Conservation (phyloP, 495 filamentous ascomycete species). For the Talaromyces proteolyticus region DNA sequence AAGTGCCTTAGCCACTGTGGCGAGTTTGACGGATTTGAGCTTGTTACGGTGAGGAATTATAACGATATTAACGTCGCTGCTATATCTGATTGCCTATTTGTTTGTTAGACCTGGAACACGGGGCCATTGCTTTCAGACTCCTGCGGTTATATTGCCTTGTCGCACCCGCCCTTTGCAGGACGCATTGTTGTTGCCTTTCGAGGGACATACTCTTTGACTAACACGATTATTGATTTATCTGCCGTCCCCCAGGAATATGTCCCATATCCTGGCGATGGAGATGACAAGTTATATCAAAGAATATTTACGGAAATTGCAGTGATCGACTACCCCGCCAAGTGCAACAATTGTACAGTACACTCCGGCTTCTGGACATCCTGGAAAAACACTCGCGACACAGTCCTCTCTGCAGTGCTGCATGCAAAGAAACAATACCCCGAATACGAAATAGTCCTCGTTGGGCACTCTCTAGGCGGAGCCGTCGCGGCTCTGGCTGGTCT, state of each 20-base stretch:
- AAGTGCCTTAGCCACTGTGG: slow-evolving; percentile 74
- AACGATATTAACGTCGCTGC: background rate
- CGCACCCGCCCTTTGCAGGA: slow-evolving; percentile 52
- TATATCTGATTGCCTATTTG: background rate
- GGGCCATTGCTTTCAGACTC: slow-evolving; percentile 82
- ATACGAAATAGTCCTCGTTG: slow-evolving; percentile 72
- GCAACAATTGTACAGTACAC: slow-evolving; percentile 85
- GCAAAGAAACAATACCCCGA: slow-evolving; percentile 55
- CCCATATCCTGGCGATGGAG: slow-evolving; percentile 64
- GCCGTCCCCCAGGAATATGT: slow-evolving; percentile 85
- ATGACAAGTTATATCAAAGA: too few relatives aligned
- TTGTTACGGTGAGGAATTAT: slow-evolving; percentile 52
- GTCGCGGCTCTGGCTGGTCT: slow-evolving; percentile 83
- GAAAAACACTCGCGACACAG: slow-evolving; percentile 58
- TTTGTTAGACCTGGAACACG: slow-evolving; percentile 74
- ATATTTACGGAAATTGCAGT: too few relatives aligned
- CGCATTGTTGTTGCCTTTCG: slow-evolving; percentile 89
- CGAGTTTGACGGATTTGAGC: slow-evolving; percentile 72
- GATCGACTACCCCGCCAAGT: slow-evolving; percentile 28
- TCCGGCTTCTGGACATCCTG: slow-evolving; percentile 83
- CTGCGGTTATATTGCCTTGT: slow-evolving; percentile 88
- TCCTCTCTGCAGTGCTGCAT: slow-evolving; percentile 53
- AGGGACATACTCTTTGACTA: slow-evolving; percentile 88
- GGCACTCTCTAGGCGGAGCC: slow-evolving; percentile 89
- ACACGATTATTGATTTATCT: slow-evolving; percentile 83